Evolutionary conservation across 2,329 filamentous ascomycete genomes (phyloP), one percentile per base, ranked within the genome.

Genomic region (Colletotrichum horii): DNA sequence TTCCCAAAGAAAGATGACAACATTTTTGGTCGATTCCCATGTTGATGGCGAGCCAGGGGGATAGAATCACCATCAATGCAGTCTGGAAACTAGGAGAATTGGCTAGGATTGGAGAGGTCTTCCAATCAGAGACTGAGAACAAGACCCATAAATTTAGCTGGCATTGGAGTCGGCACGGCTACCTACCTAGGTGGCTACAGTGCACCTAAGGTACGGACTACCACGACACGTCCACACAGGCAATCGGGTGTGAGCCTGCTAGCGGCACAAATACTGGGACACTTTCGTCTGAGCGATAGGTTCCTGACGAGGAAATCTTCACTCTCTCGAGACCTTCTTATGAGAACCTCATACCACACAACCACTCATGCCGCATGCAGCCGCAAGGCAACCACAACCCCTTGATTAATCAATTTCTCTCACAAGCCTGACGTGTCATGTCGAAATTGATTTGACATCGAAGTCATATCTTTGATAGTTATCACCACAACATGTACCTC

Each of bases 401-500:
- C 36, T 19, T 52, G 2, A 16, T 30, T 66, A 16, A 14, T 48
- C 6, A 24, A 70, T 24, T 28, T 60, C 8, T 32, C 38, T 11
- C 36, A 28, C 38, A 7, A 52, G 5, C 24, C 26, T 52, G 48
- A 5, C 19, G 48, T 34, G 14, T 24, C 38, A 32, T 22, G 22
- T 52, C 30, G 11, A 11, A 26, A 16, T 38, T 22, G 38, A 67
- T 43, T 24, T 34, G 69, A 28, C 61, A 52, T 28, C 24, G 19
- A 32, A 15, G 30, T 16, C 6, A 16, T 24, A 24, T 58, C 12
- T 30, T 38, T 72, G 48, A 58, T 68, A 32, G 22, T 38, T 34
- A 12, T 26, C 70, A 56, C 52, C 64, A 26, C 73, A 75, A 52
- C 66, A 76, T 76, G 74, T 75, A 62, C 36, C 36, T 36, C 36